Conservation (phyloP, 2,329 filamentous ascomycete genomes). For the Cordyceps pruinosa region DNA sequence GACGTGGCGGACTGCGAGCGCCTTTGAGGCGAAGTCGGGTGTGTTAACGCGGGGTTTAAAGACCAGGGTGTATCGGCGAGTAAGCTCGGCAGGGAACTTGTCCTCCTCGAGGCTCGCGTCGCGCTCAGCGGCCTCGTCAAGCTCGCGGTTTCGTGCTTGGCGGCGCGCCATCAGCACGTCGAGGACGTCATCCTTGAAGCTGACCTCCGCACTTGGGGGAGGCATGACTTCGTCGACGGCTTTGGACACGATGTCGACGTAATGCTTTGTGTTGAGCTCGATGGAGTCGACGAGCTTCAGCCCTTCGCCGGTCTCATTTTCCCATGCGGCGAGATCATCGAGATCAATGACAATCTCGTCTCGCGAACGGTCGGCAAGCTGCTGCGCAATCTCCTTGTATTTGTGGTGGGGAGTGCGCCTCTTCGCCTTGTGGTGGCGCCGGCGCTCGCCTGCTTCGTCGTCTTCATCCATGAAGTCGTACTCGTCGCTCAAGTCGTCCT, state of each 20-base stretch:
- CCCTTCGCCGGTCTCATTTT: slow-evolving; percentile 61
- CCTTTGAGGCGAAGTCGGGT: slow-evolving; percentile 53
- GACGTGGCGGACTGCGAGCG: slow-evolving; percentile 86
- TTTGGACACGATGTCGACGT: slow-evolving; percentile 82
- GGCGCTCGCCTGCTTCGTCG: slow-evolving; percentile 50
- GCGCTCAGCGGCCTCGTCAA: slow-evolving; percentile 59
- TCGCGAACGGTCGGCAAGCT: slow-evolving; percentile 71
- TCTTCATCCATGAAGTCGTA: slow-evolving; percentile 89
- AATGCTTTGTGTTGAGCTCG: slow-evolving; percentile 87
- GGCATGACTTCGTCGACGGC: slow-evolving; percentile 87
- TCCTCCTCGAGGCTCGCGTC: slow-evolving; percentile 62
- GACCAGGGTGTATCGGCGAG: slow-evolving; percentile 87
- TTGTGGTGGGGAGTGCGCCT: slow-evolving; percentile 63
- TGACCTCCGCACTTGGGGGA: slow-evolving; percentile 66
- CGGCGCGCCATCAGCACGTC: slow-evolving; percentile 95
- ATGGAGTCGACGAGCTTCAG: slow-evolving; percentile 75
- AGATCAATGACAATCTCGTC: slow-evolving; percentile 80
- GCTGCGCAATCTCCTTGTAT: slow-evolving; percentile 81
- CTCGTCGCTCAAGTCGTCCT: slow-evolving; percentile 80
- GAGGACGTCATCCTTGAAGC: slow-evolving; percentile 94
- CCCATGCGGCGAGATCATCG: slow-evolving; percentile 80
- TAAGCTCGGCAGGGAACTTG: slow-evolving; percentile 86
- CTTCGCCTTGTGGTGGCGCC: slow-evolving; percentile 42
- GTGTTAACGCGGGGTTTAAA: slow-evolving; percentile 86
- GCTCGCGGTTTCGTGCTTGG: slow-evolving; percentile 73